A percentile compares a stretch with the other conserved stretches of the same genome.
Evolutionary conservation across 495 filamentous ascomycete genomes (phyloP).

Genomic region (Choiromyces venosus): DNA sequence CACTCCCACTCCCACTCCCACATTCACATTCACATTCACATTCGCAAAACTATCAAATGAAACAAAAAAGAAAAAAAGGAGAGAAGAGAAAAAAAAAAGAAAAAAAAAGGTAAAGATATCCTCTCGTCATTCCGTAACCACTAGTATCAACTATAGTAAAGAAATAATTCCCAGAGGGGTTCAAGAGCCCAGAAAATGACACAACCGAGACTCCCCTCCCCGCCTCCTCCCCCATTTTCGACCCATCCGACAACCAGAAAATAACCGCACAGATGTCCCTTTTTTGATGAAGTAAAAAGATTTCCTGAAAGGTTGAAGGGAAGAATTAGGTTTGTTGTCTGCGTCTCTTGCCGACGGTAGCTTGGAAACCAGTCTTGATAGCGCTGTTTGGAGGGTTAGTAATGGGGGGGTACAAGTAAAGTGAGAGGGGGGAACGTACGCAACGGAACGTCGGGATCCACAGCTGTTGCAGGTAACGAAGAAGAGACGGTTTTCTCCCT

Average conservation of each 20-base stretch:
- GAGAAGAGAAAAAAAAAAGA: not conserved
- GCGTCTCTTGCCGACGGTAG: slow-evolving; percentile 89
- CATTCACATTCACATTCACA: no score
- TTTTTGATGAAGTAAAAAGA: not conserved
- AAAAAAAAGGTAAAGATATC: not conserved
- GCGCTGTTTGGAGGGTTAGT: slow-evolving; percentile 47
- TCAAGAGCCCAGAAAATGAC: slow-evolving; percentile 10
- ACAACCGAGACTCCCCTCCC: slow-evolving; percentile 14
- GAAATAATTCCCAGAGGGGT: not conserved
- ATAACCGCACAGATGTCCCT: not conserved
- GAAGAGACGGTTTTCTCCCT: slow-evolving; percentile 94
- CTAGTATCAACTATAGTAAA: not conserved
- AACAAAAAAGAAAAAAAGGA: not conserved
- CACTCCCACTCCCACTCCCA: no score
- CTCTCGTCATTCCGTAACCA: not conserved
- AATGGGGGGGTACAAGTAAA: not conserved
- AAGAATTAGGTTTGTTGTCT: slow-evolving; percentile 52
- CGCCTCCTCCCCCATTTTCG: slow-evolving; percentile 5
- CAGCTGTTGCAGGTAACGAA: slow-evolving; percentile 85
- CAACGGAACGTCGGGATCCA: slow-evolving; percentile 81
- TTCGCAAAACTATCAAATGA: no score
- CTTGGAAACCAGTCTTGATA: slow-evolving; percentile 99
- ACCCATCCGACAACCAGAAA: slow-evolving; percentile 19
- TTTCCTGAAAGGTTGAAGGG: not conserved
- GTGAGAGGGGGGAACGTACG: slow-evolving; percentile 41